These are phyloP conservation scores for Penicillium sp. DNA, from an alignment of 2,329 filamentous ascomycete species.

Conservation along the genomic window DNA sequence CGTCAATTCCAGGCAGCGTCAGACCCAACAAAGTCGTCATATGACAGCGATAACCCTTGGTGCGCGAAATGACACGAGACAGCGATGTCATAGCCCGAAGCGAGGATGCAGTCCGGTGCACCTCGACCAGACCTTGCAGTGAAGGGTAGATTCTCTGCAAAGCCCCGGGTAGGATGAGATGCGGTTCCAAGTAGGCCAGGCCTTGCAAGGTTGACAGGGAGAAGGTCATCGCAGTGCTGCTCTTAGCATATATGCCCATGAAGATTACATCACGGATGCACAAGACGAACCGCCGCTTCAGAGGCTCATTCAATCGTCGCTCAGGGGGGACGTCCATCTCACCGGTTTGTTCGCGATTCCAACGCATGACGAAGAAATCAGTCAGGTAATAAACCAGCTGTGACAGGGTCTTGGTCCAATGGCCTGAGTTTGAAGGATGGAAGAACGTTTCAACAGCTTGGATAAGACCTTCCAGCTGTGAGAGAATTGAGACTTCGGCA, in stretches of 20 bases:
- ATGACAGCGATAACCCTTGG: conserved; percentile 94
- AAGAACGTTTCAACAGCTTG: conserved; percentile 97
- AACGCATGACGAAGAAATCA: conserved; percentile 93
- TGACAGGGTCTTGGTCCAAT: conserved; percentile 80
- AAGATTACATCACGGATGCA: conserved; percentile 87
- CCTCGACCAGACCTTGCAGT: conserved; percentile 90
- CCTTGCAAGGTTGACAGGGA: conserved; percentile 84
- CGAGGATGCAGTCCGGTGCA: conserved; percentile 90
- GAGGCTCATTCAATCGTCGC: conserved; percentile 65
- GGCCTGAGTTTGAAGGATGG: conserved; percentile 89
- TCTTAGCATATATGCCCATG: conserved; percentile 97
- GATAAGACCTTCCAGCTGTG: conserved; percentile 79
- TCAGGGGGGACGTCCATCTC: conserved; percentile 80
- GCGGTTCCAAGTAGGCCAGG: conserved; percentile 80
- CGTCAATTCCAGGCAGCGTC: conserved; percentile 88
- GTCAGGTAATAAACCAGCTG: conserved; percentile 87
- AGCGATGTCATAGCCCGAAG: conserved; percentile 86
- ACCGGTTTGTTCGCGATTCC: conserved; percentile 88
- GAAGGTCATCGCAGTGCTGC: conserved; percentile 79
- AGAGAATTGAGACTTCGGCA: conserved; percentile 67
- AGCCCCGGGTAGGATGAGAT: conserved; percentile 82
- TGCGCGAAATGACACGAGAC: conserved; percentile 78
- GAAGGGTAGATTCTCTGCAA: conserved; percentile 94
- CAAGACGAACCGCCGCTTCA: conserved; percentile 82
- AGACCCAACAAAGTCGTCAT: conserved; percentile 88